phyloP scores from a whole-genome alignment of 306 rosid genomes.

The Casuarina cunninghamiana region DNA sequence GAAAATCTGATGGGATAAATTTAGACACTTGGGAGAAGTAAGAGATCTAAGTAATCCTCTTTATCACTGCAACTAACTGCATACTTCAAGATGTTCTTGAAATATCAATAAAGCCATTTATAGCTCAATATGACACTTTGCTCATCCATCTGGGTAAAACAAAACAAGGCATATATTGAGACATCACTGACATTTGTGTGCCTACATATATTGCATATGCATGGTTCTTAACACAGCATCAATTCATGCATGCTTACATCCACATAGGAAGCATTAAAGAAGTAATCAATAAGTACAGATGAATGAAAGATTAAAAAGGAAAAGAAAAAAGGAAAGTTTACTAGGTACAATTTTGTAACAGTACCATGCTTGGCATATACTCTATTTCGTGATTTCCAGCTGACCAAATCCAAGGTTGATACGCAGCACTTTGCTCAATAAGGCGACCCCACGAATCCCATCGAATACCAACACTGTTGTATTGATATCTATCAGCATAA shows the following conservation, averaged over 20 bases:
- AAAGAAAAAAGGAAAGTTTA: conserved; percentile 6
- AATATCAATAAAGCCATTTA: background rate
- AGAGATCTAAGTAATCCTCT: background rate
- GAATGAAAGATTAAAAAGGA: conserved; percentile 2
- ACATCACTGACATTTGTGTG: background rate
- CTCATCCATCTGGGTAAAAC: background rate
- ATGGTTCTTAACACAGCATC: background rate
- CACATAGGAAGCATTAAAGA: background rate
- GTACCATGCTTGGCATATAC: conserved; percentile 84
- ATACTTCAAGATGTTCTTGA: background rate
- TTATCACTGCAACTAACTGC: background rate
- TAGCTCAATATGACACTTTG: conserved; percentile 2
- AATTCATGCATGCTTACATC: background rate
- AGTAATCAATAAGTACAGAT: background rate
- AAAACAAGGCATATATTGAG: background rate
- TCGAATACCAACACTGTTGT: conserved; percentile 72
- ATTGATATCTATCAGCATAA: conserved; percentile 83
- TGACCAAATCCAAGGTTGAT: conserved; percentile 94
- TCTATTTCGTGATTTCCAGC: conserved; percentile 95
- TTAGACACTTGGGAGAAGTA: background rate
- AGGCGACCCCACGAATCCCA: conserved; percentile 97
- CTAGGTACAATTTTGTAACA: background rate
- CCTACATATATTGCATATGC: background rate
- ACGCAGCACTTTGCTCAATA: conserved; percentile 73
- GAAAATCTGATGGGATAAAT: background rate